Conservation (phyloP, 352 stramenopile genomes). For the Pythium brachiatum region DNA sequence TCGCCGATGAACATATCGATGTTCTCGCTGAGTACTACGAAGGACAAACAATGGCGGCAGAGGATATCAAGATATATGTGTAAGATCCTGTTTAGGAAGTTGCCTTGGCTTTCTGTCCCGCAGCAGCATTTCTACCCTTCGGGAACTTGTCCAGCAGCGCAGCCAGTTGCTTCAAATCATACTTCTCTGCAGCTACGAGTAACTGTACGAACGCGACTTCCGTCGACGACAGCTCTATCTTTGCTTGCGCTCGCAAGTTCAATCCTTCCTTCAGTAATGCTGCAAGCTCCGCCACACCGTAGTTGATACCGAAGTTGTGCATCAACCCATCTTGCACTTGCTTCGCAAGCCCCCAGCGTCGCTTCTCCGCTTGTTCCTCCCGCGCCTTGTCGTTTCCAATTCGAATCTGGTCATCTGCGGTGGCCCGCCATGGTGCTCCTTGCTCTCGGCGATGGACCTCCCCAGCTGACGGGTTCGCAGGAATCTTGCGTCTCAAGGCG, state of each 20-base stretch:
- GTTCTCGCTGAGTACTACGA: slow-evolving; percentile 56
- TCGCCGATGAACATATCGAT: slow-evolving; percentile 48
- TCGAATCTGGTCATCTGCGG: slow-evolving; percentile 38
- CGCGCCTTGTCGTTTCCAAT: slow-evolving; percentile 39
- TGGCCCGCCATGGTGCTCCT: slow-evolving; percentile 46
- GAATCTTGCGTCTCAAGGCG: slow-evolving; percentile 34
- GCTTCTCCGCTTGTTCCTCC: slow-evolving; percentile 67
- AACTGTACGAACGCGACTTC: slow-evolving; percentile 64
- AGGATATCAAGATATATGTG: slow-evolving; percentile 41
- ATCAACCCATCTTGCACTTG: slow-evolving; percentile 67
- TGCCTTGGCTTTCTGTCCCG: slow-evolving; percentile 14
- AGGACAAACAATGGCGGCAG: slow-evolving; percentile 40
- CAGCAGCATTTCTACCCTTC: slow-evolving; percentile 38
- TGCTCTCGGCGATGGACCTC: slow-evolving; percentile 65
- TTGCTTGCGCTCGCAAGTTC: slow-evolving; percentile 29
- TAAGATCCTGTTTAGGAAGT: neutral
- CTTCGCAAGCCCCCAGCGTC: slow-evolving; percentile 68
- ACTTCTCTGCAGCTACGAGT: slow-evolving; percentile 68
- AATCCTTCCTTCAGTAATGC: slow-evolving; percentile 61
- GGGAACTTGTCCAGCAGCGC: slow-evolving; percentile 68
- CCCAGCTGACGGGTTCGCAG: slow-evolving; percentile 54
- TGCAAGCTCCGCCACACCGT: slow-evolving; percentile 61
- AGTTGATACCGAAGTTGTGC: slow-evolving; percentile 72
- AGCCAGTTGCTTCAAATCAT: slow-evolving; percentile 68
- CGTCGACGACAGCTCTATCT: slow-evolving; percentile 33